phyloP scores from a whole-genome alignment of 805 yeast species.

The Cyberlindnera bimundalis region DNA sequence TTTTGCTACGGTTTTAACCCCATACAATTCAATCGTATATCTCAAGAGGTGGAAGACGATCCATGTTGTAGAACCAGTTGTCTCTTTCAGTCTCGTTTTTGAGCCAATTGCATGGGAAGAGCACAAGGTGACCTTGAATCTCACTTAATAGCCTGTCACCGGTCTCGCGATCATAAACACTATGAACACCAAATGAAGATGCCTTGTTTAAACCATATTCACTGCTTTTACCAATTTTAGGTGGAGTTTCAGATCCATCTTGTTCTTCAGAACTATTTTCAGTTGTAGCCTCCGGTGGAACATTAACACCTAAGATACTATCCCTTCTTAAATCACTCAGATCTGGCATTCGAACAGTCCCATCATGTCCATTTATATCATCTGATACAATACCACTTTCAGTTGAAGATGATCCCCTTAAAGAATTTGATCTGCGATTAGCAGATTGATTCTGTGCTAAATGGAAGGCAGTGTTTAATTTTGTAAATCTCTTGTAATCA shows the following conservation, averaged over 20 bases:
- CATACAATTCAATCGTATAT: conserved; percentile 63
- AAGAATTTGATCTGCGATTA: conserved; percentile 6
- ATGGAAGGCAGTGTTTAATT: conserved; percentile 54
- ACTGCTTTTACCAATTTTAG: conserved; percentile 35
- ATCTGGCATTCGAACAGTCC: conserved; percentile 16
- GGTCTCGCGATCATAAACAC: conserved; percentile 66
- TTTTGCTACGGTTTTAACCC: too few species aligned
- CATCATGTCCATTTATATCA: not conserved
- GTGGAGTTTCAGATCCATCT: not conserved
- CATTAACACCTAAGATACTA: conserved; percentile 12
- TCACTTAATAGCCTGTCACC: conserved; percentile 71
- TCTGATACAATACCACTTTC: too few species aligned
- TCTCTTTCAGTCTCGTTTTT: conserved; percentile 81
- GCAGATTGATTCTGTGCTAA: conserved; percentile 31
- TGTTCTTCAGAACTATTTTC: not conserved
- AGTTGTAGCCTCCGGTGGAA: conserved; percentile 1
- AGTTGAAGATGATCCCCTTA: not conserved
- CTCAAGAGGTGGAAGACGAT: conserved; percentile 91
- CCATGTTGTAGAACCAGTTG: conserved; percentile 94
- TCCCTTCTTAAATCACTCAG: conserved; percentile 9
- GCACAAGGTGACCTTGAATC: conserved; percentile 81
- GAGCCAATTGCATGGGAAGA: conserved; percentile 94
- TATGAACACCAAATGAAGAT: conserved; percentile 34
- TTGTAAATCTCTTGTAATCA: conserved; percentile 73
- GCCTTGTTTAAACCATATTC: conserved; percentile 34